Percentiles rank a stretch among this genome's conserved stretches.
Evolutionary conservation across 495 filamentous ascomycete species (phyloP).

Genomic region (Aspergillus carlsbadensis): DNA sequence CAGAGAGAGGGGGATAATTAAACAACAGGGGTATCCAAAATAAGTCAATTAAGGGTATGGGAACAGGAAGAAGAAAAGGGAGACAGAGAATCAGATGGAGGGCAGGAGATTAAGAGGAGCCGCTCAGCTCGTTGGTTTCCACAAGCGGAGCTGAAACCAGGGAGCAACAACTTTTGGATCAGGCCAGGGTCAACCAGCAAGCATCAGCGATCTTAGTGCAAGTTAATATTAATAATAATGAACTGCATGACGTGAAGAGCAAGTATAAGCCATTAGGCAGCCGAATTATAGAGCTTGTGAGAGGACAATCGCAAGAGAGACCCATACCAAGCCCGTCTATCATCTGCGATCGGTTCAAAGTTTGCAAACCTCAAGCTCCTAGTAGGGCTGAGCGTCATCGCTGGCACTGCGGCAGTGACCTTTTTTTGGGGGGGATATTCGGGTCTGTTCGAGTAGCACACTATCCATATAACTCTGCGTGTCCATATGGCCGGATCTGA

Average conservation of each 20-base stretch:
- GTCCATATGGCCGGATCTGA: too few species aligned
- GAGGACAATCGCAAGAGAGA: background rate
- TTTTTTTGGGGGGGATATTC: too few species aligned
- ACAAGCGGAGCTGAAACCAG: conserved; percentile 1
- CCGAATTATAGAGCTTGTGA: background rate
- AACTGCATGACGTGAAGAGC: too few species aligned
- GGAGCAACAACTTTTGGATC: background rate
- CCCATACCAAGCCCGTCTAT: background rate
- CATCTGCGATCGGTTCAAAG: background rate
- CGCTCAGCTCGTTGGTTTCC: conserved; percentile 1
- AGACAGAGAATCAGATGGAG: background rate
- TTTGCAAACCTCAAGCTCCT: background rate
- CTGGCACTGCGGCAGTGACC: too few species aligned
- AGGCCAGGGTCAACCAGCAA: background rate
- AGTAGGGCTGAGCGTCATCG: background rate
- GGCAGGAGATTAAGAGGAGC: background rate
- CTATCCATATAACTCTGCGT: too few species aligned
- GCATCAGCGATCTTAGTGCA: too few species aligned
- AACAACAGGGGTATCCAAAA: conserved; percentile 5
- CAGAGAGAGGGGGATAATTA: background rate
- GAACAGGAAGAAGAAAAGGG: background rate
- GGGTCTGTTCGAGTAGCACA: too few species aligned
- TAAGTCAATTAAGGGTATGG: background rate
- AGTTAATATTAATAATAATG: too few species aligned
- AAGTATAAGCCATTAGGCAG: too few species aligned